A percentile compares a stretch with the other conserved stretches of the same genome.
phyloP scores from a whole-genome alignment of 148 eudicot species.

The Amaranthus palmeri region DNA sequence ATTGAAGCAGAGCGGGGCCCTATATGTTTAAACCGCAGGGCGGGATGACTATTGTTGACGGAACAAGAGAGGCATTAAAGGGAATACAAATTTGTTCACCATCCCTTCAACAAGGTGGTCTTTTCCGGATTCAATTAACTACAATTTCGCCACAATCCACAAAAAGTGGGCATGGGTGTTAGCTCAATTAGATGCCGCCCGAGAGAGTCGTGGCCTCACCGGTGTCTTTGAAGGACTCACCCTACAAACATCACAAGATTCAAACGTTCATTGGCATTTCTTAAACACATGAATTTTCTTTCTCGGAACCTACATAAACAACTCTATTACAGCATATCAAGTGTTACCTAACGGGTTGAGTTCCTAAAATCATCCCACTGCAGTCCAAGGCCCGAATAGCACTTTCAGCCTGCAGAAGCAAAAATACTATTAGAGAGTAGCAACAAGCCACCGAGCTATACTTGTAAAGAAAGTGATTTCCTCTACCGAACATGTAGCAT shows the following conservation, averaged over 20 bases:
- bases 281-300: neutral
- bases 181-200: conserved; percentile 34
- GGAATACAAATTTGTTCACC: conserved; percentile 18
- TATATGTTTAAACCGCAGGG: conserved; percentile 7
- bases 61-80: conserved; percentile 17
- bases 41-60: conserved; percentile 13
- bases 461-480: no score
- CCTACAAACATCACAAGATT: conserved; percentile 34
- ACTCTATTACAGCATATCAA: neutral
- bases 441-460: no score
- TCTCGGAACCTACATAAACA: neutral
- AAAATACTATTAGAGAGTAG: neutral
- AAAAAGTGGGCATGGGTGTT: conserved; percentile 12
- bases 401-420: conserved; percentile 67
- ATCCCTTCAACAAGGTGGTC: conserved; percentile 23
- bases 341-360: conserved; percentile 71
- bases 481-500: no score
- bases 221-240: conserved; percentile 99
- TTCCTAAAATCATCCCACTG: conserved; percentile 71
- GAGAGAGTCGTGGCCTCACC: conserved; percentile 72
- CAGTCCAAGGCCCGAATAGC: conserved; percentile 80
- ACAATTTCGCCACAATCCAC: conserved; percentile 20
- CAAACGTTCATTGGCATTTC: no score
- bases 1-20: conserved; percentile 26
- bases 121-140: conserved; percentile 30